Evolutionary conservation across 106 monocot species (phyloP).

Genomic region (Allium cepa): DNA sequence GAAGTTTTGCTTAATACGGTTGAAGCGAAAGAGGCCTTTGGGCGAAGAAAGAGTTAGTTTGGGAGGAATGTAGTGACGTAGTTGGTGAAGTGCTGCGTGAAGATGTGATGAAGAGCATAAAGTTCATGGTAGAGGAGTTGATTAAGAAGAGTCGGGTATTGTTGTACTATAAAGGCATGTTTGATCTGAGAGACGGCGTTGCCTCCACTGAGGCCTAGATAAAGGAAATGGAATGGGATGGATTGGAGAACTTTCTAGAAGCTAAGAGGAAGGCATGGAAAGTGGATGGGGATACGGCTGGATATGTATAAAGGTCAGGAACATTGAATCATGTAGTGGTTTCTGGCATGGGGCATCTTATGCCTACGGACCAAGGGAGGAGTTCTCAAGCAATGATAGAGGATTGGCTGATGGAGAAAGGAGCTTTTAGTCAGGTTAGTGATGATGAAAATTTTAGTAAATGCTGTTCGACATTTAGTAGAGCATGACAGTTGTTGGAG

Average conservation of each 20-base stretch:
- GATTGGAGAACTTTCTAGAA: slow-evolving; percentile 32
- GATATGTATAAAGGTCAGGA: slow-evolving; percentile 62
- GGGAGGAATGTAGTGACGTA: slow-evolving; percentile 49
- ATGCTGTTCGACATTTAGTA: neutral
- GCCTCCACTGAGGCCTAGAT: slow-evolving; percentile 85
- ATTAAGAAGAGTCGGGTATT: slow-evolving; percentile 40
- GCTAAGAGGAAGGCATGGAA: slow-evolving; percentile 71
- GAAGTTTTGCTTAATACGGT: slow-evolving; percentile 28
- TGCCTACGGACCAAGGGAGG: slow-evolving; percentile 54
- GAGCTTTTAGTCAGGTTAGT: slow-evolving; percentile 19
- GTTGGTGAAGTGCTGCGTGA: slow-evolving; percentile 25
- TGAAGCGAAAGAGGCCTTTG: slow-evolving; percentile 41
- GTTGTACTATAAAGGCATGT: slow-evolving; percentile 63
- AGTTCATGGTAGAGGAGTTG: slow-evolving; percentile 58
- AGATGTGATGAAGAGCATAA: slow-evolving; percentile 85
- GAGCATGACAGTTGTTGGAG: neutral
- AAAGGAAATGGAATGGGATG: slow-evolving; percentile 59
- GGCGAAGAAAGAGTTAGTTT: slow-evolving; percentile 10
- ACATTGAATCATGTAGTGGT: slow-evolving; percentile 50
- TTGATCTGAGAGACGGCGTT: slow-evolving; percentile 68
- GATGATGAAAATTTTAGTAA: neutral
- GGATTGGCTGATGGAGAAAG: slow-evolving; percentile 58
- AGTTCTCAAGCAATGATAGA: slow-evolving; percentile 78
- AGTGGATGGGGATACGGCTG: slow-evolving; percentile 37
- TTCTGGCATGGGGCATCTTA: slow-evolving; percentile 62